Evolutionary conservation across 345 rosid species (phyloP), one percentile per base, ranked within the genome.

Genomic region (Citrus sp.): DNA sequence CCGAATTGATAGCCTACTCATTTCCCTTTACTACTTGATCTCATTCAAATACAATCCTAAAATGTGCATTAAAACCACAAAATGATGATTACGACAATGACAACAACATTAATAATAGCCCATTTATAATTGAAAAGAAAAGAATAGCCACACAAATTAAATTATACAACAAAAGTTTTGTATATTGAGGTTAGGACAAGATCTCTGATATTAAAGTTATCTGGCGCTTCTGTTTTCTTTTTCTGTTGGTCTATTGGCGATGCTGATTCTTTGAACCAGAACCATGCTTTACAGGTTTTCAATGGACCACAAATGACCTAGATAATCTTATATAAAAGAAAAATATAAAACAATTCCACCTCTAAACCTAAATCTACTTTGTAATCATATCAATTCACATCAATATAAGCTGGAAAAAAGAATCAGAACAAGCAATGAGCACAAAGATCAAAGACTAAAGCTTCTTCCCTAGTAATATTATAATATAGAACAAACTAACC

Each of bases 1-100:
- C 80, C 99, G 82, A 78, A 96, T 88, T 37, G 99, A 96, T 7
- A 94, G 90, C 88, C 99, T 90, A 84, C 98, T 94, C 99, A 96
- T 79, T 77, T 73, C 62, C 74, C 66, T 75, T 76, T 7, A 59
- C 37, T n/a, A 59, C 16, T 61, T 14, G 21, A 49, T 22, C 76
- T 58, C 66, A 73, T 35, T 21, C 28, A 60, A 72, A 6, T 38
- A 72, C 12, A 30, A 56, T 72, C 34, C 75, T 30, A 14, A 72
- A 32, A 18, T 0, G 0, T 22, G n/a, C 56, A 40, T n/a, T 10
- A 49, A 70, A 49, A 70, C 4, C 74, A 24, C 51, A 19, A 7
- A 51, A 70, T 28, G 37, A 28, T 8, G 2, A 64, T 64, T 22
- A 63, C 7, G 0, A 63, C 21, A 19, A 13, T 63, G 22, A 28